Percentiles rank a stretch among this genome's conserved stretches.
phyloP scores from a whole-genome alignment of 1,139 yeast species.

The Suhomyces coccinellae region DNA sequence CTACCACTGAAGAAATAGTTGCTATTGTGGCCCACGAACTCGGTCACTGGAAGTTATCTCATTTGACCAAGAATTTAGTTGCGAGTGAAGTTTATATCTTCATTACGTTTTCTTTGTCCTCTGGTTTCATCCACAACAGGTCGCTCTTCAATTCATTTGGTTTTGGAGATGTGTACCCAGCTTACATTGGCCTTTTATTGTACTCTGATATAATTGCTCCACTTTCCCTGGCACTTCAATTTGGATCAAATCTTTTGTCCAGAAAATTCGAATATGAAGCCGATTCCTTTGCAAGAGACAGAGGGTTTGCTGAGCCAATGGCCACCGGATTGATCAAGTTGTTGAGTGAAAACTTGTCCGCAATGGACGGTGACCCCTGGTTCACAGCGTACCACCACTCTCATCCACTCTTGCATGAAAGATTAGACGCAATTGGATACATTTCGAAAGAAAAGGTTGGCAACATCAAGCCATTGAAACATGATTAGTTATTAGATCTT shows the following conservation, averaged over 20 bases:
- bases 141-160: slow-evolving; percentile 82
- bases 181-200: slow-evolving; percentile 74
- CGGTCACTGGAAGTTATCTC: slow-evolving; percentile 95
- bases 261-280: slow-evolving; percentile 94
- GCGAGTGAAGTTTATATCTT: slow-evolving; percentile 67
- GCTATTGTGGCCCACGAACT: slow-evolving; percentile 97
- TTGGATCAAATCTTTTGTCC: slow-evolving; percentile 65
- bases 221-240: slow-evolving; percentile 65
- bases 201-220: slow-evolving; percentile 78
- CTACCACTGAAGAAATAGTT: slow-evolving; percentile 76
- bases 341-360: slow-evolving; percentile 76
- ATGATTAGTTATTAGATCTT: slow-evolving; percentile 5
- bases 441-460: slow-evolving; percentile 45
- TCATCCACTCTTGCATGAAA: slow-evolving; percentile 89
- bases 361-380: slow-evolving; percentile 85
- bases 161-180: slow-evolving; percentile 63
- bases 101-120: slow-evolving; percentile 66
- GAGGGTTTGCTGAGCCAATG: slow-evolving; percentile 71
- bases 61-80: slow-evolving; percentile 69
- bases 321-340: slow-evolving; percentile 72
- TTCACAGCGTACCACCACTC: slow-evolving; percentile 87
- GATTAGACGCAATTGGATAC: slow-evolving; percentile 70
- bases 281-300: slow-evolving; percentile 74
- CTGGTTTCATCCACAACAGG: slow-evolving; percentile 74
- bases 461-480: slow-evolving; percentile 11